Evolutionary conservation across 192 early-diverging fungal genomes (phyloP).

Genomic region (Coemansia sp.): DNA sequence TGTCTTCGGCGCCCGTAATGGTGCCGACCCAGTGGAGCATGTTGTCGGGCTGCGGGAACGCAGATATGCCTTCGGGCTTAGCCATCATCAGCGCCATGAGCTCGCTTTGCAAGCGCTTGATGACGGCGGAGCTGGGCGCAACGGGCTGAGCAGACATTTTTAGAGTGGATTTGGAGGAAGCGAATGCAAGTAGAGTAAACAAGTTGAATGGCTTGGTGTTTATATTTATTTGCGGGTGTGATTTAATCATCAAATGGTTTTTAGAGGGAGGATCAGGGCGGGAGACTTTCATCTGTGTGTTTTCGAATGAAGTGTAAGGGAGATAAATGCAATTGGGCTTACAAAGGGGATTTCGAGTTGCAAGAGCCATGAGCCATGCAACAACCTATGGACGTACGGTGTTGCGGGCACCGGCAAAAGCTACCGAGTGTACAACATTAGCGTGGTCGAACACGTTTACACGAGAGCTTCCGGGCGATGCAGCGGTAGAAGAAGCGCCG

Average conservation of each 20-base stretch:
- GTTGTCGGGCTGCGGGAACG: constrained; percentile 66
- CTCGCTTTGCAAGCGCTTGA: constrained; percentile 59
- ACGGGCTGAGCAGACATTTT: constrained; percentile 16
- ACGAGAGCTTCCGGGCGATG: constrained; percentile 34
- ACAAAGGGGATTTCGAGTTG: too few relatives aligned
- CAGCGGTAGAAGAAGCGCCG: constrained; percentile 5
- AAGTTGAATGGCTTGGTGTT: not conserved
- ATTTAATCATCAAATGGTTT: not conserved
- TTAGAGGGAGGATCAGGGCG: too few relatives aligned
- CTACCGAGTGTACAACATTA: not conserved
- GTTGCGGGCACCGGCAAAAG: constrained; percentile 14
- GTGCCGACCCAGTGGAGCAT: constrained; percentile 80
- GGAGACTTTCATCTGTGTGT: too few relatives aligned
- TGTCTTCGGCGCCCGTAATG: constrained; percentile 86
- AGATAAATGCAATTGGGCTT: too few relatives aligned
- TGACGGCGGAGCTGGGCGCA: constrained; percentile 30
- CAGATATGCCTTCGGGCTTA: constrained; percentile 61
- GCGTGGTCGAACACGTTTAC: constrained; percentile 30
- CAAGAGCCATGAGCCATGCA: too few relatives aligned
- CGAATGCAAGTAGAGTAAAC: constrained; percentile 2
- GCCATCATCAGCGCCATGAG: constrained; percentile 68
- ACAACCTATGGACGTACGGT: not conserved
- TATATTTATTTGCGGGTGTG: not conserved
- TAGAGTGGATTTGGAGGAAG: constrained; percentile 1
- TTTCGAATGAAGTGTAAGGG: too few relatives aligned